These are phyloP conservation scores for Apiospora rasikravindrae DNA, from an alignment of 2,329 filamentous ascomycete genomes.

Conservation along the genomic window DNA sequence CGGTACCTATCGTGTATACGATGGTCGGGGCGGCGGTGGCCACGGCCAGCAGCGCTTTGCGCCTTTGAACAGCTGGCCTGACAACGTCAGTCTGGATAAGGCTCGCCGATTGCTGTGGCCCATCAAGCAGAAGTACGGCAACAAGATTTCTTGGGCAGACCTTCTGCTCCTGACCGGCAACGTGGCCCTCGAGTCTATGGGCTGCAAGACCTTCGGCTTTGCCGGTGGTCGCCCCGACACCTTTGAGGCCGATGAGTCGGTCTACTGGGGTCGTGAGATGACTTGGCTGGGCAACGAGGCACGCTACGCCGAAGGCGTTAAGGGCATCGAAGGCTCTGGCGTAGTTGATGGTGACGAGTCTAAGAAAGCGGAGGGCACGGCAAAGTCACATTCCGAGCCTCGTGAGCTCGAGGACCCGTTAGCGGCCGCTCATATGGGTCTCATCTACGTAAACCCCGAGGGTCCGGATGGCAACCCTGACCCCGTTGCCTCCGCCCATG, in stretches of 20 bases:
- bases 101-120: conserved; percentile 80
- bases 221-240: conserved; percentile 73
- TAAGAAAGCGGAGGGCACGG: conserved; percentile 23
- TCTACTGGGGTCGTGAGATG: conserved; percentile 78
- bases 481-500: conserved; percentile 68
- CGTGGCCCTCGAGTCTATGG: conserved; percentile 80
- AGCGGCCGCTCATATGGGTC: conserved; percentile 72
- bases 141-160: conserved; percentile 83
- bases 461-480: conserved; percentile 76
- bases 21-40: conserved; percentile 76
- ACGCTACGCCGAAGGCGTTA: conserved; percentile 63
- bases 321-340: conserved; percentile 45
- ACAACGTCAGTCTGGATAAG: conserved; percentile 81
- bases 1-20: conserved; percentile 76
- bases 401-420: conserved; percentile 72
- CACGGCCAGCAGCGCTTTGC: conserved; percentile 79
- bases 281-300: conserved; percentile 76
- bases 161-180: conserved; percentile 74
- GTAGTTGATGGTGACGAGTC: conserved; percentile 40
- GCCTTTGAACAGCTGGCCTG: conserved; percentile 82
- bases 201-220: conserved; percentile 75
- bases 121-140: conserved; percentile 84
- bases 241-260: conserved; percentile 76
- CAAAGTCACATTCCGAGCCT: conserved; percentile 43
- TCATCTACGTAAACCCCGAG: conserved; percentile 85